phyloP scores from a whole-genome alignment of 139 green algal genomes.

The Limnomonas spitsbergensis region DNA sequence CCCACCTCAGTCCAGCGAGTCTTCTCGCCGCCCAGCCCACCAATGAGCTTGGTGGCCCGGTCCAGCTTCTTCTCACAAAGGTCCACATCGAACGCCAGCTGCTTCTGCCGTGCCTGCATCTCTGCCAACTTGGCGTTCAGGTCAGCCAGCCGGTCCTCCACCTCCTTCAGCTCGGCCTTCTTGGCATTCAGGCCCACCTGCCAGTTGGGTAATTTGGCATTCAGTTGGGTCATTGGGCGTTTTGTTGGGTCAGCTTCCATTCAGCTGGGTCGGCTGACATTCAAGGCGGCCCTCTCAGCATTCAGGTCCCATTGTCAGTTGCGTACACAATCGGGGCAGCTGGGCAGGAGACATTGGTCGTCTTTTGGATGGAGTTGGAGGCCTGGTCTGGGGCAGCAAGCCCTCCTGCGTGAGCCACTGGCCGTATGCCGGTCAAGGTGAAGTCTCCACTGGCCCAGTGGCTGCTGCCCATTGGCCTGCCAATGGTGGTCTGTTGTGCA shows the following conservation, averaged over 20 bases:
- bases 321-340: too few relatives aligned
- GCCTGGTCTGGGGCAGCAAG: too few relatives aligned
- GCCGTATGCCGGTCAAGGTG: too few relatives aligned
- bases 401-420: too few relatives aligned
- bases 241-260: conserved; percentile 64
- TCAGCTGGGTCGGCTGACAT: conserved; percentile 69
- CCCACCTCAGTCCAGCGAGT: conserved; percentile 49
- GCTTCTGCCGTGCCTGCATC: conserved; percentile 42
- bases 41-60: conserved; percentile 66
- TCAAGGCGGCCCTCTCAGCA: conserved; percentile 76
- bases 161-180: conserved; percentile 61
- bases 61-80: conserved; percentile 67
- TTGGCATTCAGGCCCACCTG: conserved; percentile 54
- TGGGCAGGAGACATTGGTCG: too few relatives aligned
- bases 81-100: conserved; percentile 64
- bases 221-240: conserved; percentile 50
- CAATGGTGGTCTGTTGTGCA: too few relatives aligned
- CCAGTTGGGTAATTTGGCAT: conserved; percentile 54
- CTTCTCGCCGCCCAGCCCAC: conserved; percentile 73
- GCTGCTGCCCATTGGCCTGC: too few relatives aligned
- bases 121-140: conserved; percentile 67
- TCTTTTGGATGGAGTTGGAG: too few relatives aligned
- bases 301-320: too few relatives aligned
- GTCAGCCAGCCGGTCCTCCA: conserved; percentile 63
- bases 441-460: too few relatives aligned